A percentile compares a stretch with the other conserved stretches of the same genome.
Evolutionary conservation across 345 rosid species (phyloP).

Genomic region (Hirschfeldia incana): DNA sequence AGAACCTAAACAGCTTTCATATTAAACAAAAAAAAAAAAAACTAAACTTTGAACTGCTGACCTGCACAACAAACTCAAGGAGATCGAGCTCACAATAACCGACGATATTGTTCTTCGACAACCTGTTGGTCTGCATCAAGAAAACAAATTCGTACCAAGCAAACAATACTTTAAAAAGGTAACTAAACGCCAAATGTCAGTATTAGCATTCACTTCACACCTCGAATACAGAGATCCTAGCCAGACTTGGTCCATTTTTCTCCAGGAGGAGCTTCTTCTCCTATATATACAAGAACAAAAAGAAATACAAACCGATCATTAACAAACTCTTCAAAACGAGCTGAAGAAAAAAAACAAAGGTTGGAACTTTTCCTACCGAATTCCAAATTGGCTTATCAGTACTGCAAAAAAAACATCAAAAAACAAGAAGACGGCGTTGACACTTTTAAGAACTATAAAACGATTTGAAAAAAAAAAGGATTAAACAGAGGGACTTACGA

Average conservation of each 20-base stretch:
- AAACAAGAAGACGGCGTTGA: background rate
- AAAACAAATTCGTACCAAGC: constrained; percentile 1
- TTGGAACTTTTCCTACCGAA: constrained; percentile 53
- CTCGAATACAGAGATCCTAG: constrained; percentile 88
- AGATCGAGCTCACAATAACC: constrained; percentile 87
- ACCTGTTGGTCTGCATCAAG: constrained; percentile 76
- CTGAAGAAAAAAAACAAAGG: background rate
- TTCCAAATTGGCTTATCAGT: constrained; percentile 89
- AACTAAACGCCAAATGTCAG: constrained; percentile 1
- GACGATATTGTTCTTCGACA: constrained; percentile 70
- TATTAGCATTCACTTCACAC: constrained; percentile 36
- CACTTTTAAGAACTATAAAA: background rate
- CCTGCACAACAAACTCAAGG: constrained; percentile 65
- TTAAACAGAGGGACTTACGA: constrained; percentile 42
- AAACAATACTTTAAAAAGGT: background rate
- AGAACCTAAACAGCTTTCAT: constrained; percentile 18
- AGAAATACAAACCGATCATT: background rate
- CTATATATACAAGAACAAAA: constrained; percentile 35
- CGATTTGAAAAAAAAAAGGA: background rate
- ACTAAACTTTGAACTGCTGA: constrained; percentile 34
- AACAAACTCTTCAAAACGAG: background rate
- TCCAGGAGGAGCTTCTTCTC: constrained; percentile 89
- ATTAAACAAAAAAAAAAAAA: background rate
- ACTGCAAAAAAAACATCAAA: constrained; percentile 54
- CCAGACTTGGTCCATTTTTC: constrained; percentile 76